Conservation (phyloP, 345 rosid species). For the Populus davidiana region DNA sequence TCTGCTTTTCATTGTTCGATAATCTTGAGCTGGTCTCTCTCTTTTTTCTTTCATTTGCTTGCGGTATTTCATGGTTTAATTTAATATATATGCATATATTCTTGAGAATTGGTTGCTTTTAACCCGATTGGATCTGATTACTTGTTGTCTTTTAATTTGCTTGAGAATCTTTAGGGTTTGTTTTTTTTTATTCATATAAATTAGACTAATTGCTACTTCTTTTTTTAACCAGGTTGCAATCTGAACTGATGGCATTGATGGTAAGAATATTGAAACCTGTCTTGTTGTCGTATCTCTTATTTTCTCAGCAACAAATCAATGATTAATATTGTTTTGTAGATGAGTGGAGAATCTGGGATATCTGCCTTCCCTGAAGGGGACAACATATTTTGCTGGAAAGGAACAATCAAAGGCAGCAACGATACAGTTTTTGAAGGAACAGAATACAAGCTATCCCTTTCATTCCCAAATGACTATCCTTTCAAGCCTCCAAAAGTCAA, state of each 20-base stretch:
- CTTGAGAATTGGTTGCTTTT: neutral
- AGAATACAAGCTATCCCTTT: conserved; percentile 73
- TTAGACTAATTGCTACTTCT: neutral
- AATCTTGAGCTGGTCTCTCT: neutral
- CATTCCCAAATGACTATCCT: conserved; percentile 86
- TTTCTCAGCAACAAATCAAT: neutral
- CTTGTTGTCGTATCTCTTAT: neutral
- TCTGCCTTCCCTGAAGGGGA: conserved; percentile 97
- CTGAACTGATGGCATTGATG: conserved; percentile 92
- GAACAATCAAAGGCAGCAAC: conserved; percentile 85
- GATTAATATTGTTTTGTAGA: conserved; percentile 33
- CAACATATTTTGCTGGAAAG: conserved; percentile 95
- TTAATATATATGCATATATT: neutral
- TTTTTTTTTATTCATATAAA: neutral
- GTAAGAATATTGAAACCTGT: conserved; percentile 32
- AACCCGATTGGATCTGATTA: neutral
- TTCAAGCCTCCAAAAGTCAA: conserved; percentile 91
- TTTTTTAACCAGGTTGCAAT: conserved; percentile 63
- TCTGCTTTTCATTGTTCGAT: neutral
- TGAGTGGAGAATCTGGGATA: conserved; percentile 94
- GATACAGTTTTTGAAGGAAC: conserved; percentile 93
- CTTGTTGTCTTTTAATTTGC: neutral
- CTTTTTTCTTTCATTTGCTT: neutral
- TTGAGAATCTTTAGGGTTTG: neutral
- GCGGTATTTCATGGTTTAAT: neutral